Evolutionary conservation across 2,329 filamentous ascomycete genomes (phyloP).

Genomic region (Colletotrichum coccodes): DNA sequence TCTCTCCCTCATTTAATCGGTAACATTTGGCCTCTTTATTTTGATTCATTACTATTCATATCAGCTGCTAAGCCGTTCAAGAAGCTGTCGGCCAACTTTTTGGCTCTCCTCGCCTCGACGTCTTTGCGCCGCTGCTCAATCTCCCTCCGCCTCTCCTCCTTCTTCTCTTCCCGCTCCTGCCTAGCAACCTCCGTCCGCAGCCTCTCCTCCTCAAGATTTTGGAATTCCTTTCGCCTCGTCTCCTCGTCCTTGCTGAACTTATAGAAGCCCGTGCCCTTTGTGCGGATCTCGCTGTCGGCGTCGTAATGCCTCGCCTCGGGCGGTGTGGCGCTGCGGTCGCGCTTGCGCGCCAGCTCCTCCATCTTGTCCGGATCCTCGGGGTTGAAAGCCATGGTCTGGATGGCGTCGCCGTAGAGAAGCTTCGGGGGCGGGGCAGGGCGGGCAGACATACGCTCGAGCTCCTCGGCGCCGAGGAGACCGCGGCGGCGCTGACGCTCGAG

Average conservation of each 20-base stretch:
- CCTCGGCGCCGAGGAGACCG: constrained; percentile 64
- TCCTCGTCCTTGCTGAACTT: constrained; percentile 84
- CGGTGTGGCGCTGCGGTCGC: constrained; percentile 83
- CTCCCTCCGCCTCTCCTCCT: constrained; percentile 67
- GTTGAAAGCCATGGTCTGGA: constrained; percentile 86
- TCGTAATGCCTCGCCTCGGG: constrained; percentile 88
- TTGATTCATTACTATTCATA: background rate
- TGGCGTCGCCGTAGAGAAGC: constrained; percentile 85
- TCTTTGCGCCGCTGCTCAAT: constrained; percentile 72
- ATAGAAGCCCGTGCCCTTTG: constrained; percentile 92
- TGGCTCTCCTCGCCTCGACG: constrained; percentile 69
- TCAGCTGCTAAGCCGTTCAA: constrained; percentile 63
- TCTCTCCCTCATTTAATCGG: background rate
- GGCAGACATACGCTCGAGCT: constrained; percentile 76
- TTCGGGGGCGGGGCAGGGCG: constrained; percentile 73
- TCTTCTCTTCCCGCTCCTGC: constrained; percentile 63
- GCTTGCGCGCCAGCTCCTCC: constrained; percentile 79
- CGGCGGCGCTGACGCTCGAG: constrained; percentile 67
- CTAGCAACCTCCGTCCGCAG: constrained; percentile 74
- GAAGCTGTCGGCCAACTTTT: constrained; percentile 78
- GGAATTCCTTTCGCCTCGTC: constrained; percentile 77
- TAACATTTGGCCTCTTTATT: background rate
- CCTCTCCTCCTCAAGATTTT: constrained; percentile 73
- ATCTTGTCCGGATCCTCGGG: constrained; percentile 79
- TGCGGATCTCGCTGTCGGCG: constrained; percentile 82